Evolutionary conservation across 768 basidiomycete species (phyloP).

Genomic region (Trametes punicea): DNA sequence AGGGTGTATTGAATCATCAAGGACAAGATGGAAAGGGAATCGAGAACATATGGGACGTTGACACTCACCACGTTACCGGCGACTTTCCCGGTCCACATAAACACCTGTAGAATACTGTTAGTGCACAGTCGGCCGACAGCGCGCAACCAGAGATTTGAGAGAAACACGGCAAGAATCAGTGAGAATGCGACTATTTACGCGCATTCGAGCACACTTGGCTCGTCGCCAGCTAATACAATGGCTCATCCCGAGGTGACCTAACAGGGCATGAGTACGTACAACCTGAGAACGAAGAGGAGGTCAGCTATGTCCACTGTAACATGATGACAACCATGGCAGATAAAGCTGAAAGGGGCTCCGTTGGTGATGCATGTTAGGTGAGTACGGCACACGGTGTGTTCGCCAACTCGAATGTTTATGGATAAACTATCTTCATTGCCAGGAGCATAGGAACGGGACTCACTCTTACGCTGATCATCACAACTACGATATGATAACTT

Average conservation of each 20-base stretch:
- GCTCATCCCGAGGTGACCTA: neutral
- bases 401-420: constrained; percentile 66
- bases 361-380: constrained; percentile 70
- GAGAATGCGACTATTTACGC: constrained; percentile 35
- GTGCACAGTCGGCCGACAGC: too few species aligned
- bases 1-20: constrained; percentile 44
- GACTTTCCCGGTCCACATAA: too few species aligned
- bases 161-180: constrained; percentile 32
- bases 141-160: too few species aligned
- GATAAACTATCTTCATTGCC: constrained; percentile 62
- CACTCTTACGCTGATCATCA: constrained; percentile 30
- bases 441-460: constrained; percentile 25
- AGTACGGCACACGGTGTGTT: constrained; percentile 66
- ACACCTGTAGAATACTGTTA: too few species aligned
- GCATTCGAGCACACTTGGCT: constrained; percentile 28
- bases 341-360: constrained; percentile 33
- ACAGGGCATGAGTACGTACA: neutral
- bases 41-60: neutral
- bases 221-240: constrained; percentile 37
- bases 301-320: neutral
- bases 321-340: neutral
- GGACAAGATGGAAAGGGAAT: constrained; percentile 25
- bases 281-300: neutral
- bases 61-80: constrained; percentile 6
- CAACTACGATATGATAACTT: neutral